These are phyloP conservation scores for Aureobasidium namibiae DNA, from an alignment of 2,329 filamentous ascomycete species.

Conservation along the genomic window DNA sequence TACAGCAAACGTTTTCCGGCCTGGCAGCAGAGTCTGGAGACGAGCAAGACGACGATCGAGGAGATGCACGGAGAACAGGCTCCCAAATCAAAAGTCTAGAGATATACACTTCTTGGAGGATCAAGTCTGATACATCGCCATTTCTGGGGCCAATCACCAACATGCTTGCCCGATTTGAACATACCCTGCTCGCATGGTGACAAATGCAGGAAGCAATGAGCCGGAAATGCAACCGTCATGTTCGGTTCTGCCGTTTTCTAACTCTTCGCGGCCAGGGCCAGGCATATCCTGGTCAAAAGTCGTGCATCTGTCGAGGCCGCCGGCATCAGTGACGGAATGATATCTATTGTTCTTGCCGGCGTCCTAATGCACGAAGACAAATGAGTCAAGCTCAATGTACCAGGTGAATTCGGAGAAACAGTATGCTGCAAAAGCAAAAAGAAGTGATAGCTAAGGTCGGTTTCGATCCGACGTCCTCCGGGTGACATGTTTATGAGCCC, in stretches of 20 bases:
- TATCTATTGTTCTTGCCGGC: background rate
- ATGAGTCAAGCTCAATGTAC: too few species aligned
- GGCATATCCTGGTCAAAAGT: background rate
- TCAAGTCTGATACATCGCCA: too few species aligned
- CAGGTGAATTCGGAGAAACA: too few species aligned
- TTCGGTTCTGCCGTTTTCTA: background rate
- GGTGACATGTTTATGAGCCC: conserved; percentile 22
- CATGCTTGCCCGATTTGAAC: too few species aligned
- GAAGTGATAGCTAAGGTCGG: conserved; percentile 17
- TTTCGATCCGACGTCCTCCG: conserved; percentile 20
- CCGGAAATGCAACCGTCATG: background rate
- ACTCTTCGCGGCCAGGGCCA: background rate
- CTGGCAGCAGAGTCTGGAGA: conserved; percentile 20
- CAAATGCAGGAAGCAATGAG: background rate
- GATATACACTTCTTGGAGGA: too few species aligned
- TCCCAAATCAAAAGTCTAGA: background rate
- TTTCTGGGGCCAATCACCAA: too few species aligned
- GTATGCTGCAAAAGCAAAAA: background rate
- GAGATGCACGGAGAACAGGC: conserved; percentile 16
- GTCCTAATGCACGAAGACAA: too few species aligned
- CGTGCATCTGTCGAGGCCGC: background rate
- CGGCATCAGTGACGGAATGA: background rate
- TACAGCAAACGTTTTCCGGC: conserved; percentile 16
- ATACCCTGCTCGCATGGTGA: background rate
- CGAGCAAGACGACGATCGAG: conserved; percentile 19